Evolutionary conservation across 2,329 filamentous ascomycete genomes (phyloP).

Genomic region (Monosporascus sp.): DNA sequence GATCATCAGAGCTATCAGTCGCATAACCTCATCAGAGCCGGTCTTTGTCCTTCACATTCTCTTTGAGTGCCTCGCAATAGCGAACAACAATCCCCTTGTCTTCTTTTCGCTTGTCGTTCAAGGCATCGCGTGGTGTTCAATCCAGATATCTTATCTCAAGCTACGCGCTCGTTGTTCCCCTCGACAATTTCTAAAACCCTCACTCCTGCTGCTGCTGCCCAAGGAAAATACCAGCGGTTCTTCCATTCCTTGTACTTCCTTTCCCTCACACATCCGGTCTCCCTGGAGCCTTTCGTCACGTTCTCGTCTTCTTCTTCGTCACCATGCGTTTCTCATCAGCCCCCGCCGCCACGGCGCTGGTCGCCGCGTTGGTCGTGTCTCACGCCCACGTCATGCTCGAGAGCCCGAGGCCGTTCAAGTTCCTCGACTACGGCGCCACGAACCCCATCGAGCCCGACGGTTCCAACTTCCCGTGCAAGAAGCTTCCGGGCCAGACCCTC

Average conservation of each 20-base stretch:
- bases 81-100: neutral
- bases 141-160: neutral
- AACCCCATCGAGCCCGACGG: constrained; percentile 55
- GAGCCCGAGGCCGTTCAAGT: constrained; percentile 49
- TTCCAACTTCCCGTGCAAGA: constrained; percentile 65
- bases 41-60: neutral
- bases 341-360: neutral
- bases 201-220: no score
- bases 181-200: no score
- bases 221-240: neutral
- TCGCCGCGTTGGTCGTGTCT: neutral
- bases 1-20: neutral
- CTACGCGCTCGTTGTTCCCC: neutral
- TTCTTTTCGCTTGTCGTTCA: neutral
- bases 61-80: neutral
- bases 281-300: neutral
- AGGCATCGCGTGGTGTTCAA: neutral
- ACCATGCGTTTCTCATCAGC: neutral
- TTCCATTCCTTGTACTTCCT: neutral
- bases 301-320: neutral
- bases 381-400: constrained; percentile 58
- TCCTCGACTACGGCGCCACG: constrained; percentile 32
- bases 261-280: neutral
- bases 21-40: neutral
- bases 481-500: constrained; percentile 32